These are phyloP conservation scores for Scheffersomyces illinoinensis DNA, from an alignment of 1,139 yeast genomes.

Conservation along the genomic window DNA sequence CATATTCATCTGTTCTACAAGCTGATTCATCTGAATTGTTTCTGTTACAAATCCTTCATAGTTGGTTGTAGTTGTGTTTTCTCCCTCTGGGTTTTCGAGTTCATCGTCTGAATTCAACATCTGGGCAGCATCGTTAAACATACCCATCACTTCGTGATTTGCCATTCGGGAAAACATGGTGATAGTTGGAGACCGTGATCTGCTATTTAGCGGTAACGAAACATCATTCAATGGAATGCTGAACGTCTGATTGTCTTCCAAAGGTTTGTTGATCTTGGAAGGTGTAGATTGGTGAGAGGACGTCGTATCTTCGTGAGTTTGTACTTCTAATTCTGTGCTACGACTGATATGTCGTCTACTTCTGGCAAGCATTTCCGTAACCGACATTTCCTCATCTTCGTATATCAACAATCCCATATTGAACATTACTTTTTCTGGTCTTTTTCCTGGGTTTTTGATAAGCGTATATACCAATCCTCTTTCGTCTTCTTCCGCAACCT, in stretches of 20 bases:
- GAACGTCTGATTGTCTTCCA: slow-evolving; percentile 24
- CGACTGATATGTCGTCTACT: neutral
- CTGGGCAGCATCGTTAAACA: slow-evolving; percentile 70
- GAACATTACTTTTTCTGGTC: slow-evolving; percentile 62
- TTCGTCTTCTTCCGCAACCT: slow-evolving; percentile 32
- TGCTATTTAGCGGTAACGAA: slow-evolving; percentile 11
- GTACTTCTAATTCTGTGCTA: neutral
- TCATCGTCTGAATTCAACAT: slow-evolving; percentile 31
- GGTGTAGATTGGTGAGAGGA: neutral
- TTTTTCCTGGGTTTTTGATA: slow-evolving; percentile 58
- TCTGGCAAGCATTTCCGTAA: slow-evolving; percentile 16
- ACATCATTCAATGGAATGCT: slow-evolving; percentile 30
- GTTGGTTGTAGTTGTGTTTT: slow-evolving; percentile 34
- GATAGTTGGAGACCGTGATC: slow-evolving; percentile 69
- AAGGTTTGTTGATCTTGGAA: neutral
- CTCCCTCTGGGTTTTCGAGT: slow-evolving; percentile 26
- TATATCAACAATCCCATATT: slow-evolving; percentile 55
- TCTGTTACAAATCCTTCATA: slow-evolving; percentile 57
- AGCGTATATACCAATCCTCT: slow-evolving; percentile 47
- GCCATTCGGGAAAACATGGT: slow-evolving; percentile 79
- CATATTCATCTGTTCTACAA: neutral
- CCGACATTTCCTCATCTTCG: slow-evolving; percentile 64
- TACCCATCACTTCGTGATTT: slow-evolving; percentile 67
- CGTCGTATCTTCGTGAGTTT: neutral
- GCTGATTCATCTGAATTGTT: slow-evolving; percentile 29